phyloP scores from a whole-genome alignment of 306 rosid species.

The Castanopsis chinensis region DNA sequence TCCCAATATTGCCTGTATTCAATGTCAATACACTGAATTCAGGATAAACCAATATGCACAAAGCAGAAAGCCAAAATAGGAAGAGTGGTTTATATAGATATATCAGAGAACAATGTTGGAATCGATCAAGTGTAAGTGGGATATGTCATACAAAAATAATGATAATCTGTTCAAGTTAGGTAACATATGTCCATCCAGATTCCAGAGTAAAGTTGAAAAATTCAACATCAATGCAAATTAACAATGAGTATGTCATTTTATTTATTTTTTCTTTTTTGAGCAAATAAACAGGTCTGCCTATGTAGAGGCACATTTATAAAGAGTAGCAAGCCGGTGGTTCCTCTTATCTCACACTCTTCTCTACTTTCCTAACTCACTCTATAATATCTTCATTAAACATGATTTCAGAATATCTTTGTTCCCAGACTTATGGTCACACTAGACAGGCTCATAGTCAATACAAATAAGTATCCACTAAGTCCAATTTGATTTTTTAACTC shows the following conservation, averaged over 20 bases:
- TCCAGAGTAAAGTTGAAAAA: background rate
- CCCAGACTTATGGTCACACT: background rate
- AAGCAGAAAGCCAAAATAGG: conserved; percentile 5
- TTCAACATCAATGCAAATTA: no score
- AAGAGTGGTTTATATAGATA: background rate
- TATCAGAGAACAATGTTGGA: background rate
- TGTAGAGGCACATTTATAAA: no score
- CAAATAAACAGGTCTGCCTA: no score
- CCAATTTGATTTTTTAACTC: background rate
- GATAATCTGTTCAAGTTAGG: background rate
- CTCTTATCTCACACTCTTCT: no score
- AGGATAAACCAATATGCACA: conserved; percentile 10
- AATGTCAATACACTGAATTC: conserved; percentile 3
- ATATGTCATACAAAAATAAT: background rate
- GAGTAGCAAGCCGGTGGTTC: no score
- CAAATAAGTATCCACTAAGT: background rate
- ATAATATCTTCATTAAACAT: background rate
- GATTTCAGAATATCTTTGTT: no score
- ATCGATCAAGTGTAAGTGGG: background rate
- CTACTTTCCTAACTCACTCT: background rate
- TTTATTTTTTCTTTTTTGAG: no score
- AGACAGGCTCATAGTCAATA: background rate
- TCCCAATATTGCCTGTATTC: conserved; percentile 90
- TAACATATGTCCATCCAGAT: background rate
- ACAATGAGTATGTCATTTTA: no score